Base-by-base conservation (phyloP, 2,329 filamentous ascomycete genomes). In the Aspergillus sp. region DNA sequence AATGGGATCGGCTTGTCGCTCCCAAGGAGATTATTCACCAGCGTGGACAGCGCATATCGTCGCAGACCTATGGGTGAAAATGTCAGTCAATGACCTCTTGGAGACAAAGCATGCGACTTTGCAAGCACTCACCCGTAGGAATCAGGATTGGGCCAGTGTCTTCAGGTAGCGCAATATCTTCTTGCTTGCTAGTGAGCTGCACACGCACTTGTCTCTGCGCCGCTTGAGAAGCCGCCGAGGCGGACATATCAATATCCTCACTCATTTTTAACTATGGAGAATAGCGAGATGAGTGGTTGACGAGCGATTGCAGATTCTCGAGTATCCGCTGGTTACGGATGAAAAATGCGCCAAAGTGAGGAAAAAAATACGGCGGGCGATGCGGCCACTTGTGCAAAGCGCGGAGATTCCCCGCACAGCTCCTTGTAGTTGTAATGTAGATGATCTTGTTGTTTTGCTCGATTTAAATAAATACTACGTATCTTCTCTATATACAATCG, bases 1-100 rank as follows among this genome's bases (percentile, higher is more conserved):
- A 99, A 73, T 13, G 76, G 77, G 35, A 78, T 66, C 14, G 75
- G 71, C 62, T 79, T 80, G 49, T 79, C 76, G 52, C 75, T 79
- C 33, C 78, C 73, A 26, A 86, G 72, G 10, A 86, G 75, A 56
- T 79, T 79, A 66, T 87, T 87, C 50, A 86, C 82, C 52, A 87
- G 74, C 2, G 79, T 83, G 1, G 84, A 86, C 4, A 87, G 78
- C 49, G 80, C 78, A 67, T 82, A 82, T 68, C 82, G 72, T 57
- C 80, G 79, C 50, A 84, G 69, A 36, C 77, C 81, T 80, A 45
- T 10, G 24, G n/a, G 33, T 20, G 26, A 40, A 32, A 16, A 26
- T 44, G 42, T 65, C 38, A 64, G 55, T 50, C 52, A 50, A 7
- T 10, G 35, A 17, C 35, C 33, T 38, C 13, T 17, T n/a, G 26